Evolutionary conservation across 2,329 filamentous ascomycete species (phyloP).

Genomic region (Trichoderma cornu-damae): DNA sequence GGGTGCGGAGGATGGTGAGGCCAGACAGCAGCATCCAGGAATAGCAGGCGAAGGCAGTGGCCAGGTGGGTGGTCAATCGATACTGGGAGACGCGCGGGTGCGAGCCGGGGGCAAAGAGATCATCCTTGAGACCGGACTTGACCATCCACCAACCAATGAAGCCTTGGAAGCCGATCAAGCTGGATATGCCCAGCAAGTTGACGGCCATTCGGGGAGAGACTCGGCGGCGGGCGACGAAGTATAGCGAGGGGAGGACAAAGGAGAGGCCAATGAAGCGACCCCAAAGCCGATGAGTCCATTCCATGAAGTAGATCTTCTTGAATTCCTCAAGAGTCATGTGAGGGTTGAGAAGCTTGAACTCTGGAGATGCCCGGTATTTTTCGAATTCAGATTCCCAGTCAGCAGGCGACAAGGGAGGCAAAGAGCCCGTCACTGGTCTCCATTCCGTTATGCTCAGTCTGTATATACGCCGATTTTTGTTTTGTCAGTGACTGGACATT

Average conservation of each 20-base stretch:
- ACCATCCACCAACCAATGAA: conserved; percentile 99
- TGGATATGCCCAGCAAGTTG: conserved; percentile 76
- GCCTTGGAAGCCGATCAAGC: conserved; percentile 89
- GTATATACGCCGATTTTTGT: neutral
- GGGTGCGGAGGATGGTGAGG: conserved; percentile 74
- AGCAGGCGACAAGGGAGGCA: conserved; percentile 70
- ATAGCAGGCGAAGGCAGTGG: conserved; percentile 88
- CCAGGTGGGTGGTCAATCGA: conserved; percentile 81
- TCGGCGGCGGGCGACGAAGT: conserved; percentile 75
- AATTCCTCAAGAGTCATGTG: conserved; percentile 91
- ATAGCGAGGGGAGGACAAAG: conserved; percentile 81
- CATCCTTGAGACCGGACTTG: conserved; percentile 90
- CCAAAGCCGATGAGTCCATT: conserved; percentile 95
- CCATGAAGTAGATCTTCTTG: conserved; percentile 99
- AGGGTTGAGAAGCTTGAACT: conserved; percentile 87
- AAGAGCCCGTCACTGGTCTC: conserved; percentile 88
- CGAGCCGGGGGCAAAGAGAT: conserved; percentile 84
- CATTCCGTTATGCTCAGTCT: conserved; percentile 98
- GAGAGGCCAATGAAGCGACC: conserved; percentile 85
- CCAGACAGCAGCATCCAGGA: conserved; percentile 90
- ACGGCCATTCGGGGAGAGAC: conserved; percentile 74
- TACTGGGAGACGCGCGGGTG: conserved; percentile 95
- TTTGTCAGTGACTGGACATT: neutral
- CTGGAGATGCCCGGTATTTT: conserved; percentile 87
- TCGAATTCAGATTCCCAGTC: conserved; percentile 92